A percentile compares a stretch with the other conserved stretches of the same genome.
Evolutionary conservation across 805 yeast genomes (phyloP).

Genomic region (Candida maris): DNA sequence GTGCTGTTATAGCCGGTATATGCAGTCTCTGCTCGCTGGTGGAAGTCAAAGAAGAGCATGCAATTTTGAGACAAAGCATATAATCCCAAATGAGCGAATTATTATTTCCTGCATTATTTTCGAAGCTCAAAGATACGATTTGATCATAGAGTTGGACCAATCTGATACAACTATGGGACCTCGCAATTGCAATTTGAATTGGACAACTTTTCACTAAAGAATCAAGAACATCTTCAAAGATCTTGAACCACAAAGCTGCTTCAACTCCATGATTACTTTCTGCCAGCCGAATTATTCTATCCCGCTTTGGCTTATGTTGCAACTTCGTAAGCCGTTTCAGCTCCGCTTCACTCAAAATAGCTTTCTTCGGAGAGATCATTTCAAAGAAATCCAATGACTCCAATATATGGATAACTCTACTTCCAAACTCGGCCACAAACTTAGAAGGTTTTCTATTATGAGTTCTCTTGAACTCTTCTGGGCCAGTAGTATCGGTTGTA

Average conservation of each 20-base stretch:
- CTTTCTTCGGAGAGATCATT: slow-evolving; percentile 49
- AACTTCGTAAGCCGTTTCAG: slow-evolving; percentile 65
- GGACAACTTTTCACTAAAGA: slow-evolving; percentile 80
- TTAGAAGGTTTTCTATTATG: slow-evolving; percentile 63
- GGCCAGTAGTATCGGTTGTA: slow-evolving; percentile 6
- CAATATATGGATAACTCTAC: slow-evolving; percentile 70
- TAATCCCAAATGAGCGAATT: slow-evolving; percentile 34
- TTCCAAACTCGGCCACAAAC: slow-evolving; percentile 75
- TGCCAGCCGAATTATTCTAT: slow-evolving; percentile 70
- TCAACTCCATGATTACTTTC: slow-evolving; percentile 94
- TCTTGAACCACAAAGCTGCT: slow-evolving; percentile 92
- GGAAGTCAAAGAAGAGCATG: slow-evolving; percentile 86
- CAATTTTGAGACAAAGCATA: slow-evolving; percentile 80
- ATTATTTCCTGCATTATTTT: slow-evolving; percentile 19
- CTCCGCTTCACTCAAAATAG: slow-evolving; percentile 70
- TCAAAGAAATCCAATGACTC: slow-evolving; percentile 67
- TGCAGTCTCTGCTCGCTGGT: slow-evolving; percentile 81
- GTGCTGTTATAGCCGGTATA: slow-evolving; percentile 40
- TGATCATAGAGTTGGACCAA: slow-evolving; percentile 81
- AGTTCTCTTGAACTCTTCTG: slow-evolving; percentile 21
- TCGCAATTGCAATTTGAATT: slow-evolving; percentile 86
- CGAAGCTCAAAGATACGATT: slow-evolving; percentile 53
- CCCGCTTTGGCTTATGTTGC: slow-evolving; percentile 52
- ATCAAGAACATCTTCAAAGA: slow-evolving; percentile 71
- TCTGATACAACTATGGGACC: slow-evolving; percentile 86